Evolutionary conservation across 805 yeast species (phyloP), one percentile per base, ranked within the genome.

Genomic region (Saturnispora hagleri): DNA sequence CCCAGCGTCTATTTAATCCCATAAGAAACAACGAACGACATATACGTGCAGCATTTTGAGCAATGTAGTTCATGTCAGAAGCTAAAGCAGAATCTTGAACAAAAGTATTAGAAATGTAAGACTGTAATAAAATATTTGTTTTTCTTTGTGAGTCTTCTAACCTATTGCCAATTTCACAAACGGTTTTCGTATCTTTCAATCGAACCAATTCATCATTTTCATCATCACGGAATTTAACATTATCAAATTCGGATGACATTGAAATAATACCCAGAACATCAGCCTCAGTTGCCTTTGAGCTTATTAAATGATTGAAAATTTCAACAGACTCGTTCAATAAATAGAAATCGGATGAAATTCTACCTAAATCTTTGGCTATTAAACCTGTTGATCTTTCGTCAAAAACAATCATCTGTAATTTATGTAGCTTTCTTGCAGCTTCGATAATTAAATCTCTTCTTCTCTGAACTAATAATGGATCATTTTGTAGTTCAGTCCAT

Each of bases 271-370:
- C 82, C 18, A 93, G 66, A 0, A 90, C 83, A 66, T 89, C 97
- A 0, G 97, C 97, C 60, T 89, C 98, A 0, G 95, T 81, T 0
- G 97, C 96, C 18, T 75, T 67, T 2, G 97, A 93, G 53, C 78
- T 85, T 66, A 89, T 75, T 78, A 86, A 77, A 58, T 83, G 85
- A 63, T 89, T 91, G 71, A 93, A 91, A 2, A 89, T 78, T 63
- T 93, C 98, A 40, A 95, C 82, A 28, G 95, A 81, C 57, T 86
- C 88, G 63, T 86, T 84, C 53, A 90, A 69, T 49, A 93, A 70
- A 62, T 93, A 93, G 63, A 90, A 93, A 57, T 93, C 99, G 2
- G 97, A 88, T 0, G 99, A 95, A 43, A 91, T 81, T 62, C 99
- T 76, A 6, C 99, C 99, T 47, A 89, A 70, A 67, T 93, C 98